Evolutionary conservation across 2,329 filamentous ascomycete species (phyloP), one percentile per base, ranked within the genome.

Genomic region (Venturia effusa): DNA sequence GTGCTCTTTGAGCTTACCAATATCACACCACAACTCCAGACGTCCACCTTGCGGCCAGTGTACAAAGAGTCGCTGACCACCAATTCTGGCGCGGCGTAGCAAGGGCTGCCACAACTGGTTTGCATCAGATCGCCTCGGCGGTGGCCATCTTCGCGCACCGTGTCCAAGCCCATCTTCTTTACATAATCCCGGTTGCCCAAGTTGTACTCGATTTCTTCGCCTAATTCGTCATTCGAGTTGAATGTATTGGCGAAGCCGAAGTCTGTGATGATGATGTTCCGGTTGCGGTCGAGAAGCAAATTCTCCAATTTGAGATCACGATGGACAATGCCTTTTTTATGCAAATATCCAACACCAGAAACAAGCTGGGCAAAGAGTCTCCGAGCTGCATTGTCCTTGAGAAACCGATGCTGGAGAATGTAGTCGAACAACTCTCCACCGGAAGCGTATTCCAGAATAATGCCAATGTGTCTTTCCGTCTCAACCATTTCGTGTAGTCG

Each of bases 191-290:
- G 89, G 72, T 96, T 93, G 32, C 85, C 84, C 27, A 99, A 79
- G 67, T 92, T 90, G 70, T 91, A 84, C 75, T 97, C 94, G 68
- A 97, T 89, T 65, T 97, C 92, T 66, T 96, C 91, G 4, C 84
- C 85, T 45, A 99, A 82, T 74, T 97, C 92, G 72, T 99, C 94
- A 41, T 81, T 78, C 0, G 94, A 85, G 72, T 97, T 89, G 72
- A 99, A 99, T 0, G 92, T 97, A 76, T 99, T 99, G 69, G 94
- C 94, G 74, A 99, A 99, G 22, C 94, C 94, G 76, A 99, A 99
- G 77, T 99, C 94, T 19, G 94, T 99, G 73, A 99, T 99, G 77
- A 99, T 99, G 72, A 99, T 97, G 79, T 99, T 99, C 67, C 92
- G 88, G 73, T 99, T 97, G 67, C 93, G 88, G 76, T 99, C 94